phyloP scores from a whole-genome alignment of 2,329 filamentous ascomycete genomes.

The Aspergillus arachidicola region DNA sequence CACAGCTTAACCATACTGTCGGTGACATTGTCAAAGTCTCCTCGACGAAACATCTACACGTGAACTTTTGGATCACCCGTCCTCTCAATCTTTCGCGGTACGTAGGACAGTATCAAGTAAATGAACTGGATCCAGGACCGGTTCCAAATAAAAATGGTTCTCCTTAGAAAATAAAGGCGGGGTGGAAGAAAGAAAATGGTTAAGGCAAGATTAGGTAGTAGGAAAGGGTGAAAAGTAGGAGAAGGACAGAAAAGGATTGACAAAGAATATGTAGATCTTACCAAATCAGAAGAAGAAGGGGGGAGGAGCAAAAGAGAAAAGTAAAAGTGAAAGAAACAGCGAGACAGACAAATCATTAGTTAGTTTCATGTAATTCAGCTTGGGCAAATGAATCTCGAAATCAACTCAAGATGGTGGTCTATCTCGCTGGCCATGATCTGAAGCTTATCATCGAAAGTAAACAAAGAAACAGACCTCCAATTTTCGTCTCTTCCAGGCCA shows the following conservation, averaged over 20 bases:
- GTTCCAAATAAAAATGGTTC: not conserved
- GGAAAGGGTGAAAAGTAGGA: constrained; percentile 11
- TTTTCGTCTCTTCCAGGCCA: not conserved
- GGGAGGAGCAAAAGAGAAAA: not conserved
- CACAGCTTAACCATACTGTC: constrained; percentile 8
- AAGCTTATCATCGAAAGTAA: not conserved
- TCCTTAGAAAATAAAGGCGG: not conserved
- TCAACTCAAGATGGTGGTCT: not conserved
- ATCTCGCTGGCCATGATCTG: not conserved
- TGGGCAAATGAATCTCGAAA: not conserved
- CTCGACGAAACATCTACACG: constrained; percentile 1
- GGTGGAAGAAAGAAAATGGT: not conserved
- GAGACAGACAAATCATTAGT: not conserved
- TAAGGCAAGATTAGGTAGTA: not conserved
- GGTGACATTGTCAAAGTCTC: constrained; percentile 5
- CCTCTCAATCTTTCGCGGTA: not conserved
- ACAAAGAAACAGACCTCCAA: not conserved
- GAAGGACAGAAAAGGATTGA: constrained; percentile 4
- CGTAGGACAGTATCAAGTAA: not conserved
- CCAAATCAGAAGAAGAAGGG: not conserved
- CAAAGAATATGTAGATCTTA: not conserved
- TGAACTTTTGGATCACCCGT: not conserved
- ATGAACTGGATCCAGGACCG: not conserved
- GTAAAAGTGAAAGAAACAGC: constrained; percentile 1
- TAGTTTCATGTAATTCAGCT: constrained; percentile 6